Base-by-base conservation (phyloP, 495 filamentous ascomycete species). In the Lasiosphaeria hispida region DNA sequence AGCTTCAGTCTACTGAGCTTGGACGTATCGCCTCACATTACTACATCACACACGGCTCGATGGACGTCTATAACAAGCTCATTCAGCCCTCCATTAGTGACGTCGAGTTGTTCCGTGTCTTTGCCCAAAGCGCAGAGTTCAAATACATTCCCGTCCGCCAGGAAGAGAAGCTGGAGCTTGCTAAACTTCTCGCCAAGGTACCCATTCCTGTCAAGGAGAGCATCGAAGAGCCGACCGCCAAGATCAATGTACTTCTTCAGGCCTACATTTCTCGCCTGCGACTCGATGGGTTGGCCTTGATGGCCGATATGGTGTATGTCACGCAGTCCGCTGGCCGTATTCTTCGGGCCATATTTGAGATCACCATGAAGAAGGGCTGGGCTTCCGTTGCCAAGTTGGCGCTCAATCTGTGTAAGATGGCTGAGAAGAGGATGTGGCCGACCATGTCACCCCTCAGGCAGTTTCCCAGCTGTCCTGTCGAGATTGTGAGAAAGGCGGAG, bases 241-340 rank as follows among this genome's bases (percentile, higher is more conserved):
- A 99, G 77, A 96, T 99, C 77, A 99, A 99, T 67, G 95, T 97
- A n/a, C 80, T 99, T 18, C 79, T 99, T 6, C 94, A 99, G 65
- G 94, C 95, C 10, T 97, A 94, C 67, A 97, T 99, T 54, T 97
- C 93, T 23, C 83, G 95, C 41, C 85, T 99, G 36, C 92, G 91
- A 69, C 85, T 99, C 4, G 93, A 97, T 40, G 94, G 94, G 1
- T 77, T 97, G 57, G 95, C 94, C 8, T 74, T 99, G 62, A 96
- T 97, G 95, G 93, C 95, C 17, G 94, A 99, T 69, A 85, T 97
- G 83, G 93, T 99, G 14, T 99, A 97, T 65, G 92, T 99, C 53
- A 97, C 94, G 0, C 95, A 99, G 69, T 97, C 93, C 11, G 94
- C 94, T 51, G 95, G 94, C 11, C 90, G 94, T 78, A 96, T 99